phyloP scores from a whole-genome alignment of 2,329 filamentous ascomycete species.

The Aspergillus carbonarius region DNA sequence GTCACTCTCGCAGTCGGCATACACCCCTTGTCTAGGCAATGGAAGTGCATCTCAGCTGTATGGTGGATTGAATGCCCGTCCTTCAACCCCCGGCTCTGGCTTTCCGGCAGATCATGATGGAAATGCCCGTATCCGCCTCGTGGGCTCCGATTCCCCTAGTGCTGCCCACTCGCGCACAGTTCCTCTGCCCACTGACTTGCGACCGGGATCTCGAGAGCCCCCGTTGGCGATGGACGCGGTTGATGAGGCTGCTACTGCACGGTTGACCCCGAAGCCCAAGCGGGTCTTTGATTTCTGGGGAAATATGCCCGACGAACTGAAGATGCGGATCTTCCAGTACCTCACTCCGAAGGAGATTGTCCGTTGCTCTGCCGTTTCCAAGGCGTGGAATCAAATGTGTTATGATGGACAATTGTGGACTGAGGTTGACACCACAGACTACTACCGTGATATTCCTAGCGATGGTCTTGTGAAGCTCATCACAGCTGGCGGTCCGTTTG shows the following conservation, averaged over 20 bases:
- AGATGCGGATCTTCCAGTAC: slow-evolving; percentile 72
- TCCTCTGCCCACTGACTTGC: slow-evolving; percentile 64
- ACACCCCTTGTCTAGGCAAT: slow-evolving; percentile 55
- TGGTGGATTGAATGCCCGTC: slow-evolving; percentile 56
- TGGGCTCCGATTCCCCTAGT: slow-evolving; percentile 51
- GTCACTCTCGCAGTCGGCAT: slow-evolving; percentile 56
- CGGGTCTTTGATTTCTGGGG: slow-evolving; percentile 70
- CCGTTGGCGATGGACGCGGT: slow-evolving; percentile 20
- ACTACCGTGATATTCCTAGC: slow-evolving; percentile 83
- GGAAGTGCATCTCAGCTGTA: slow-evolving; percentile 59
- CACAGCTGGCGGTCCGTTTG: slow-evolving; percentile 79
- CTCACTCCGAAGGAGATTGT: slow-evolving; percentile 79
- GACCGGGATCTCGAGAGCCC: slow-evolving; percentile 47
- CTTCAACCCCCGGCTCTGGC: slow-evolving; percentile 50
- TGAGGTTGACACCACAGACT: slow-evolving; percentile 77
- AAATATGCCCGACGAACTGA: slow-evolving; percentile 77
- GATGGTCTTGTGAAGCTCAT: slow-evolving; percentile 83
- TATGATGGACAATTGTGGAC: slow-evolving; percentile 96
- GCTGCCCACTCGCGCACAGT: slow-evolving; percentile 50
- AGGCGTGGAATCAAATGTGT: slow-evolving; percentile 75
- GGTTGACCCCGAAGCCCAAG: slow-evolving; percentile 30
- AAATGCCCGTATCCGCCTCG: slow-evolving; percentile 55
- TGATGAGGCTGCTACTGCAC: slow-evolving; percentile 19
- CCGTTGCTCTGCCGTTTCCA: slow-evolving; percentile 72
- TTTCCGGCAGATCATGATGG: slow-evolving; percentile 51